Conservation (phyloP, 2,329 filamentous ascomycete genomes). For the Biscogniauxia mediterranea region DNA sequence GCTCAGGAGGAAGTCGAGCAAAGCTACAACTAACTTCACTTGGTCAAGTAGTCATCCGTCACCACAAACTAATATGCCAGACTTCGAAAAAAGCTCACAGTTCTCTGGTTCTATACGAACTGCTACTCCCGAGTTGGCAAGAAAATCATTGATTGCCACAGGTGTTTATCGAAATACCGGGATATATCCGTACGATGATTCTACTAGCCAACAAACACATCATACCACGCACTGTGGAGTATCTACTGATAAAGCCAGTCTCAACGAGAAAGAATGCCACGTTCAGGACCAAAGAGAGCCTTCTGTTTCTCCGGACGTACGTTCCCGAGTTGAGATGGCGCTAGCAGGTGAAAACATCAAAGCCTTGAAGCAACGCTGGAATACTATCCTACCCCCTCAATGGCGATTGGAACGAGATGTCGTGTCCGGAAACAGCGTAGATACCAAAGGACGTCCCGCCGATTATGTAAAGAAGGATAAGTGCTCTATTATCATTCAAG, state of each 20-base stretch:
- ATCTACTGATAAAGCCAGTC: background rate
- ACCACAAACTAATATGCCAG: slow-evolving; percentile 1
- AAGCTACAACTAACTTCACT: slow-evolving; percentile 26
- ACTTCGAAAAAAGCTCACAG: slow-evolving; percentile 1
- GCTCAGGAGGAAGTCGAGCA: slow-evolving; percentile 10
- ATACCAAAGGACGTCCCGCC: background rate
- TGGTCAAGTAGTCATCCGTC: slow-evolving; percentile 28
- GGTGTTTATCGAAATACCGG: slow-evolving; percentile 25
- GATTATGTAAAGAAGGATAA: background rate
- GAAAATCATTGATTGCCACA: slow-evolving; percentile 21
- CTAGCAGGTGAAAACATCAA: background rate
- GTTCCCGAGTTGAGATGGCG: background rate
- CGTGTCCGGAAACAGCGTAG: background rate
- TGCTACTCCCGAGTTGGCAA: slow-evolving; percentile 21
- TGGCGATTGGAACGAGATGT: slow-evolving; percentile 9
- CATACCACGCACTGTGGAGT: background rate
- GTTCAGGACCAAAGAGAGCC: background rate
- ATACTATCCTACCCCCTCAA: slow-evolving; percentile 17
- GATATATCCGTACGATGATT: slow-evolving; percentile 18
- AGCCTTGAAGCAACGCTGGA: slow-evolving; percentile 16
- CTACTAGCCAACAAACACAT: background rate
- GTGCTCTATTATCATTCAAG: background rate
- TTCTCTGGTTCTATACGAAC: slow-evolving; percentile 12
- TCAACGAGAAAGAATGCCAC: background rate
- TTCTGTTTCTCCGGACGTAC: background rate